These are phyloP conservation scores for Suillus fuscotomentosus DNA, from an alignment of 768 basidiomycete genomes.

Conservation along the genomic window DNA sequence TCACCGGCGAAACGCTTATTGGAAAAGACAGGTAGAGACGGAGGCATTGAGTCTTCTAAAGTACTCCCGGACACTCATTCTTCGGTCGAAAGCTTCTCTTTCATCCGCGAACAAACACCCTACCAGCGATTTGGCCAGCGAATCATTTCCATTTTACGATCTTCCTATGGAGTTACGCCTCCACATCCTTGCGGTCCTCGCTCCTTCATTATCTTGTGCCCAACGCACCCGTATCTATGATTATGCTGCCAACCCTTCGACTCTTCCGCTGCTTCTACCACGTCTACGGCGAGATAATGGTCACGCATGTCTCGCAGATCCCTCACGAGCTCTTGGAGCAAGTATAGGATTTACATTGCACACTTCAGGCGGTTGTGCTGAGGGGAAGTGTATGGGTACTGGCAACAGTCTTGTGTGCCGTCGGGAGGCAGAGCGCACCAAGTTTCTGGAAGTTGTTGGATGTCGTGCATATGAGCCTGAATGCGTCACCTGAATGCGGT, in stretches of 20 bases:
- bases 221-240: conserved; percentile 56
- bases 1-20: conserved; percentile 43
- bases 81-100: conserved; percentile 26
- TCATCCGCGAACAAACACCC: conserved; percentile 13
- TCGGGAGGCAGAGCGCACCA: conserved; percentile 40
- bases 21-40: conserved; percentile 41
- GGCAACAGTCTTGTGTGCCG: conserved; percentile 38
- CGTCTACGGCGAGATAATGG: conserved; percentile 23
- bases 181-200: conserved; percentile 52
- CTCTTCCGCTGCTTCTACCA: conserved; percentile 46
- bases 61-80: conserved; percentile 47
- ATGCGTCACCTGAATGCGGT: conserved; percentile 14
- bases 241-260: conserved; percentile 48
- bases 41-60: conserved; percentile 52
- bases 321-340: conserved; percentile 16
- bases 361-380: conserved; percentile 22
- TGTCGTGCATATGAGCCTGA: conserved; percentile 48
- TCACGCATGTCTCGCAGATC: conserved; percentile 19
- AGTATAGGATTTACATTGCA: conserved; percentile 11
- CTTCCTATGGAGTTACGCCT: conserved; percentile 61
- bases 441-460: conserved; percentile 44
- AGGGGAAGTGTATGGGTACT: conserved; percentile 40
- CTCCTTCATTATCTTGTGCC: conserved; percentile 53
- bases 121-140: conserved; percentile 14
- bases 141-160: conserved; percentile 35